phyloP scores from a whole-genome alignment of 306 rosid species.

The Cucumis sativus region Cucumber_9930_V3 NC_026659.2:25384501-25385000 shows the following conservation, averaged over 20 bases:
- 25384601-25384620: background rate
- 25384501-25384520: background rate
- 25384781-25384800: background rate
- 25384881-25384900: background rate
- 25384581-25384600: background rate
- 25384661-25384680: background rate
- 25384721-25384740: background rate
- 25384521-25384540: background rate
- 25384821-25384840: background rate
- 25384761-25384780: background rate
- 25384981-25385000: background rate
- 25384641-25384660: background rate
- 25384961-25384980: background rate
- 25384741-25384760: background rate
- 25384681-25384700: background rate
- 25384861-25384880: background rate
- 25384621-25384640: background rate
- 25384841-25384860: background rate
- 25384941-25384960: background rate
- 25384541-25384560: background rate
- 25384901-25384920: background rate
- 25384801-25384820: background rate
- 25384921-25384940: background rate
- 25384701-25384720: background rate
- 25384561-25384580: background rate